Evolutionary conservation across 768 basidiomycete species (phyloP), one percentile per base, ranked within the genome.

Genomic region (Polyporus arcularius): DNA sequence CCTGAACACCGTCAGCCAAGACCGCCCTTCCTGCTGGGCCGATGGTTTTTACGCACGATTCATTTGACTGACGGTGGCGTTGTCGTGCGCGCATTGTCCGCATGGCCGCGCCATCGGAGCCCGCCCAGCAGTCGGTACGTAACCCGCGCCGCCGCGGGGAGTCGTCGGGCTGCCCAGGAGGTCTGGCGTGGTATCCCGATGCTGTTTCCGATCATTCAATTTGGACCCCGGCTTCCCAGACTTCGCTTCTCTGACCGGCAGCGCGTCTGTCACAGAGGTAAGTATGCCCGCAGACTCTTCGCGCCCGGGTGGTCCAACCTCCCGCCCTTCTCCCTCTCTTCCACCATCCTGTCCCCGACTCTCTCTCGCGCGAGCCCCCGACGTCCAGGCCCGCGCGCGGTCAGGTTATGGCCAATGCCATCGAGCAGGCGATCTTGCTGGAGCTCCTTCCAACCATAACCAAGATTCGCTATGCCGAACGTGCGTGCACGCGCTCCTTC

Each of bases 381-480:
- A 26, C 26, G 35, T 30, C 46, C 26, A 26, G 21, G 9, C 46
- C 18, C 21, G 18, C 9, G 42, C 14, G 46, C 6, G 46, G 15
- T 38, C 53, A 52, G 52, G 39, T 16, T 42, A 56, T 61, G 55
- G 49, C 49, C 42, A 52, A 40, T 26, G 16, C 52, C n/a, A 32
- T 54, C 30, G 31, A 54, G 38, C 47, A 32, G 39, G 57, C 57
- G 26, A 47, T 66, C 45, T 35, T 66, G 4, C 26, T 47, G 14
- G 43, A 51, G 14, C 54, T 61, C 35, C 18, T 63, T 14, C 56
- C 58, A 11, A 55, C 60, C 12, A 60, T 66, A 31, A 39, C 49
- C 41, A 67, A 58, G 11, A 65, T 64, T 11, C 63, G 66, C 42
- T 67, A 67, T 53, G 61, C 66, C 9, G 66, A 67, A 42, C 48